Evolutionary conservation across 176 grass and related monocot genomes (phyloP), one percentile per base, ranked within the genome.

Genomic region (Saccharum officinarum): DNA sequence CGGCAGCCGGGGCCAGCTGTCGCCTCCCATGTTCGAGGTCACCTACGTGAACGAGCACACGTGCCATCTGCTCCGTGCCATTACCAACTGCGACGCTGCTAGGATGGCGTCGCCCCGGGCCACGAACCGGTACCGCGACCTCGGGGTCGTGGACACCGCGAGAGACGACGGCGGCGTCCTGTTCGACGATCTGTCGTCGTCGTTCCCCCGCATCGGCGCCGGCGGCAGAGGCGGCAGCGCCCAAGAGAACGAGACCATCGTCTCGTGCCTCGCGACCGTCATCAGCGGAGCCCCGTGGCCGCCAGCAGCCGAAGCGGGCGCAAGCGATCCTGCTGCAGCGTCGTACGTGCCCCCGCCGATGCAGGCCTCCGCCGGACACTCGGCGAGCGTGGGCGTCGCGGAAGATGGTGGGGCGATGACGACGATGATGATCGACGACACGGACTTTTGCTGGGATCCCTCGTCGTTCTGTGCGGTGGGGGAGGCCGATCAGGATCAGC

Each of bases 31-130:
- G 79, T 86, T 11, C 37, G 50, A 69, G 22, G 86, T 89, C 38
- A 83, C 73, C 22, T 92, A 71, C 86, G 40, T 82, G 36, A 83
- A 86, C 73, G 46, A 83, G 23, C 90, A 92, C 86, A 86, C 90
- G 4, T 92, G 90, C 90, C 45, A 39, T 41, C 14, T n/a, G 30
- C 31, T 16, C 7, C 63, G 18, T 4, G 33, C 20, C 57, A 45
- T 0, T 30, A 25, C 16, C 28, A 31, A 22, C 12, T 7, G 1
- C 40, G 71, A 7, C 2, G 16, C 5, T 10, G 49, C 8, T 6
- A 8, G 7, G 4, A 8, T 64, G 26, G 23, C 22, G 4, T 12
- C 42, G 34, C 6, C 45, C 36, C 6, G 2, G 20, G 11, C 71
- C 10, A 20, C 47, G 5, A 54, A 40, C 12, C 44, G 0, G 14